Evolutionary conservation across 805 yeast species (phyloP), one percentile per base, ranked within the genome.

Genomic region (Myxozyma neotropica): DNA sequence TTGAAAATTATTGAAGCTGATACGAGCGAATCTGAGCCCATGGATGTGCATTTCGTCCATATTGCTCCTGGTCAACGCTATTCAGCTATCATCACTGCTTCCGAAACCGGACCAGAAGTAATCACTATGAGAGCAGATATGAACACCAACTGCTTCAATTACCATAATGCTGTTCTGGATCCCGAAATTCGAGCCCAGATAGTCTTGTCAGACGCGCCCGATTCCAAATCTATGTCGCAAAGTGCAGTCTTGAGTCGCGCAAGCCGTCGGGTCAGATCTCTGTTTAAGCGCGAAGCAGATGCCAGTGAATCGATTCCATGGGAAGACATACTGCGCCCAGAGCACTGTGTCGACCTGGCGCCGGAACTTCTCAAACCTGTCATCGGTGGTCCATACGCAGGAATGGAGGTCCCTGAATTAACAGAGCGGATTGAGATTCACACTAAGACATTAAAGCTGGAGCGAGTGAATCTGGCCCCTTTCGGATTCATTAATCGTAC

Each of bases 401-500:
- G n/a, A 17, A 21, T 15, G 23, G 15, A 17, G 1, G 59, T 58
- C 7, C 38, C 54, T 21, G 53, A 40, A 2, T 3, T n/a, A 17
- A 61, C 60, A 4, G 24, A 26, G 36, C 51, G 44, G 6, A 7
- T 53, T 36, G 13, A 23, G 27, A 42, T 58, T 7, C 35, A 35
- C 31, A 27, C 59, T 4, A 58, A 45, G 23, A 55, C 45, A 19
- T 21, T 48, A 33, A 42, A 43, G 21, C 55, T 58, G 15, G 63
- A 58, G 24, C 58, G 63, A 1, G 53, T 57, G 2, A 24, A 58
- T 24, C 42, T 31, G 21, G 56, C 63, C n/a, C 49, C 53, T 4
- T 61, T 44, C 39, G 68, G 64, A 8, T 61, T 61, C 86, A 55
- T 62, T 33, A 64, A 65, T 42, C 55, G 66, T 10, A 63, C 67